These are phyloP conservation scores for Clonostachys byssicola DNA, from an alignment of 2,329 filamentous ascomycete genomes.

Conservation along the genomic window DNA sequence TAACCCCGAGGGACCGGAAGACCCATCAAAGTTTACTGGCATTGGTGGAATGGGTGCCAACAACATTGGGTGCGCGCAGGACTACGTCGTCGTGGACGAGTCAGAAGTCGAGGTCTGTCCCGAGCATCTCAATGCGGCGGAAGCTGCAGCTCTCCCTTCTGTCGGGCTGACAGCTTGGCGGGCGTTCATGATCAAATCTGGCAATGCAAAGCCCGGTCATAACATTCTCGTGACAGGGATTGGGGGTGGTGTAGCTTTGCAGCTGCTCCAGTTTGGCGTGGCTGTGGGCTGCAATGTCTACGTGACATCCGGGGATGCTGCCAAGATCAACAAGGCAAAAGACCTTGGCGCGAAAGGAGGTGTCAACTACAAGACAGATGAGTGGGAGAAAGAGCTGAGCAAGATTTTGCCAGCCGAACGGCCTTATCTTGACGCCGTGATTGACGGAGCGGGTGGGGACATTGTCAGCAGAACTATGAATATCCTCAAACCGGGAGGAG, in stretches of 20 bases:
- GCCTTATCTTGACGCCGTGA: slow-evolving; percentile 73
- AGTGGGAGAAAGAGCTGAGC: slow-evolving; percentile 76
- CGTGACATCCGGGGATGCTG: slow-evolving; percentile 70
- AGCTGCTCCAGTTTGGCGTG: slow-evolving; percentile 74
- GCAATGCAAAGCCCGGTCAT: slow-evolving; percentile 55
- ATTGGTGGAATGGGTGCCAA: slow-evolving; percentile 64
- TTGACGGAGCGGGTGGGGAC: slow-evolving; percentile 89
- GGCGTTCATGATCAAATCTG: slow-evolving; percentile 75
- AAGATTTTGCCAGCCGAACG: slow-evolving; percentile 58
- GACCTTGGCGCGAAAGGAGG: slow-evolving; percentile 74
- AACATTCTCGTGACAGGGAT: slow-evolving; percentile 89
- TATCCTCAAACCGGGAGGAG: slow-evolving; percentile 75
- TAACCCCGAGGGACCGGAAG: slow-evolving; percentile 70
- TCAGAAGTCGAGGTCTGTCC: slow-evolving; percentile 75
- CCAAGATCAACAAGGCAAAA: slow-evolving; percentile 71
- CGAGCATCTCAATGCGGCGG: slow-evolving; percentile 62
- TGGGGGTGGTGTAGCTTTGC: slow-evolving; percentile 85
- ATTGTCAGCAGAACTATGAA: slow-evolving; percentile 65
- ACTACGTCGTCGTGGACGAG: slow-evolving; percentile 66
- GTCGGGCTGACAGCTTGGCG: slow-evolving; percentile 88
- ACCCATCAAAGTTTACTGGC: slow-evolving; percentile 39
- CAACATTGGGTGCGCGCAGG: slow-evolving; percentile 65
- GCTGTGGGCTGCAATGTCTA: slow-evolving; percentile 72
- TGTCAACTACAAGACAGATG: slow-evolving; percentile 73
- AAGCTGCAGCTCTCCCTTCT: slow-evolving; percentile 81